These are phyloP conservation scores for Colletotrichum sp. DNA, from an alignment of 2,329 filamentous ascomycete genomes.

Conservation along the genomic window DNA sequence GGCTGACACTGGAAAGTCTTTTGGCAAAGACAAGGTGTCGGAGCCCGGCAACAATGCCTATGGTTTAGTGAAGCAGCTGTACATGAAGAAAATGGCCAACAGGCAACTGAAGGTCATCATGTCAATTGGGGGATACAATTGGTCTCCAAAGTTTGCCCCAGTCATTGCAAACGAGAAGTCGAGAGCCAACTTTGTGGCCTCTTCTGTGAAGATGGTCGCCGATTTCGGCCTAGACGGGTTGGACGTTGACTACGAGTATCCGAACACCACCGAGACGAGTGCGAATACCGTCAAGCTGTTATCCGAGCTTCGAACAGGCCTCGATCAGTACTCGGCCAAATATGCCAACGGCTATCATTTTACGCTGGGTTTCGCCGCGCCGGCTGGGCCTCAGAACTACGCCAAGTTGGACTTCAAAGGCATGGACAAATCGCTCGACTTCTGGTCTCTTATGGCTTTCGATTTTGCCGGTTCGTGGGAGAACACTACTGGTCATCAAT, in stretches of 20 bases:
- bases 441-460: slow-evolving; percentile 71
- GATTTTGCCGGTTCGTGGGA: slow-evolving; percentile 76
- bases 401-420: slow-evolving; percentile 51
- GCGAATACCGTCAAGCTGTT: slow-evolving; percentile 46
- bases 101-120: slow-evolving; percentile 80
- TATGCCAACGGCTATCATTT: slow-evolving; percentile 51
- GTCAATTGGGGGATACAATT: slow-evolving; percentile 86
- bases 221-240: slow-evolving; percentile 70
- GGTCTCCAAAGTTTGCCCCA: slow-evolving; percentile 75
- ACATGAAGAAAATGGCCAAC: slow-evolving; percentile 77
- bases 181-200: slow-evolving; percentile 71
- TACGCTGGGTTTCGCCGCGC: slow-evolving; percentile 53
- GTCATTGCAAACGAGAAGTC: slow-evolving; percentile 67
- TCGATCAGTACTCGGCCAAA: slow-evolving; percentile 45
- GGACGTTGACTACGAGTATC: slow-evolving; percentile 47
- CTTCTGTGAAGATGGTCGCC: slow-evolving; percentile 71
- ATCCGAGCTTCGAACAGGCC: slow-evolving; percentile 43
- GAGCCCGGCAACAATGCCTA: slow-evolving; percentile 71
- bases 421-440: slow-evolving; percentile 63
- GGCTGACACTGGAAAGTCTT: slow-evolving; percentile 33
- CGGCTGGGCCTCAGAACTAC: slow-evolving; percentile 55
- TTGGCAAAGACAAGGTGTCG: background rate
- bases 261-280: slow-evolving; percentile 39
- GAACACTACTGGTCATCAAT: slow-evolving; percentile 65
- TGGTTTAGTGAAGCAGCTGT: slow-evolving; percentile 82